Base-by-base conservation (phyloP, 768 basidiomycete genomes). In the Phanerochaete carnosa region DNA sequence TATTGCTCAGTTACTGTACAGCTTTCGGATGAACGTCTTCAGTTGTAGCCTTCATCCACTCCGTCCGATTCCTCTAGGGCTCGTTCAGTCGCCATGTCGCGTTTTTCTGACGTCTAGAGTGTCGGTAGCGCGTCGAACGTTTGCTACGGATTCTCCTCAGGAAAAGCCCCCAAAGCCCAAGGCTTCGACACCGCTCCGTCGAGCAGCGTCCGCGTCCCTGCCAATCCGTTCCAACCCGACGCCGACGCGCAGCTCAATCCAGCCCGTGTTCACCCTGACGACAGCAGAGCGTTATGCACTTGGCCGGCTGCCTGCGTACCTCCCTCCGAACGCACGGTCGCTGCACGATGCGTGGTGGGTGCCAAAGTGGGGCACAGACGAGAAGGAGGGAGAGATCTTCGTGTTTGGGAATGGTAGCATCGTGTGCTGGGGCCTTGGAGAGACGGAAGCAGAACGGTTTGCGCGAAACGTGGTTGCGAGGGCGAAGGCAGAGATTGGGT, bases 371-470 rank as follows among this genome's bases (percentile, higher is more conserved):
- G 58, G 82, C 0, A 69, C 75, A 23, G 70, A 77, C 25, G 84
- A 78, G 22, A 75, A 75, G 59, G 80, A 85, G 58, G 94, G 94
- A 16, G 95, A 97, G 71, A 77, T 94, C 12, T 96, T 95, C 71
- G 81, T 97, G 13, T 97, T 97, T 70, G 80, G 83, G 22, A 94
- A 92, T 64, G 94, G 94, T 2, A 91, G 85, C 65, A 88, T 94
- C 60, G 95, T 97, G 6, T 93, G 87, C 66, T 97, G 94, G 94
- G 94, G 93, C 5, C 73, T 95, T 57, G 83, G 79, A 15, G 92
- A 95, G 72, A 79, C 80, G 9, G 90, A 90, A 39, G 94, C 90
- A 1, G 79, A 77, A 61, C 75, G 74, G 50, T 95, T 95, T 71
- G 81, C 85, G 25, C 71, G 74, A 26, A 80, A 90, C 55, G 79